Evolutionary conservation across 106 monocot species (phyloP), one percentile per base, ranked within the genome.

Genomic region (Xerophyta viscosa): DNA sequence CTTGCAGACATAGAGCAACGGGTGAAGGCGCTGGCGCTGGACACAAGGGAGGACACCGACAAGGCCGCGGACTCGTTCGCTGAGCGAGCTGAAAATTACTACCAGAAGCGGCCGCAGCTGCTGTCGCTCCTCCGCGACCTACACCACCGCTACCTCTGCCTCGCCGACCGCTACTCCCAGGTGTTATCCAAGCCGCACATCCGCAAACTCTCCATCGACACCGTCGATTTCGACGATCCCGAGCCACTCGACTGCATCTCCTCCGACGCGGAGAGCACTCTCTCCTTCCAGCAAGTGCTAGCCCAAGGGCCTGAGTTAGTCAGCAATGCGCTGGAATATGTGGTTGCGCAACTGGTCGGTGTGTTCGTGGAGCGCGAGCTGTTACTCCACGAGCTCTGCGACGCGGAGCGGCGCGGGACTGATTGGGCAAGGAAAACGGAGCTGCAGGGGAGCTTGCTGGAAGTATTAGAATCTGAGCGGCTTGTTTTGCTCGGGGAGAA

Each of bases 391-490:
- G 83, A 79, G 62, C 9, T 77, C 22, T 27, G 11, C 3, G 33
- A 44, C 46, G 58, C 56, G 15, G 81, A 76, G 33, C 61, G 68
- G 49, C 60, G 48, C 18, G 15, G 37, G 24, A 24, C 46, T 0
- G 93, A 94, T 39, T 67, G 72, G 8, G 41, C 31, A 20, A 50
- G 84, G 26, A 94, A 84, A 75, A 63, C 81, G 37, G 88, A 96
- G 48, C 68, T 96, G 31, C 94, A 96, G 67, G 53, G 50, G 25
- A 88, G 78, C 56, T 52, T 96, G 50, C 46, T 88, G 31, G 94
- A 96, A 72, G 84, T 96, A 52, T 70, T 96, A 51, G 85, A 96
- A 70, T 81, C 88, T 37, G 94, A 96, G 70, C 54, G 96, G 63
- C 44, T 79, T 53, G 88, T 89, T 43, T 73, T 96, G 58, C 70